A percentile compares a stretch with the other conserved stretches of the same genome.
phyloP scores from a whole-genome alignment of 441 rosid species.

The Arabidopsis hybrid region DNA sequence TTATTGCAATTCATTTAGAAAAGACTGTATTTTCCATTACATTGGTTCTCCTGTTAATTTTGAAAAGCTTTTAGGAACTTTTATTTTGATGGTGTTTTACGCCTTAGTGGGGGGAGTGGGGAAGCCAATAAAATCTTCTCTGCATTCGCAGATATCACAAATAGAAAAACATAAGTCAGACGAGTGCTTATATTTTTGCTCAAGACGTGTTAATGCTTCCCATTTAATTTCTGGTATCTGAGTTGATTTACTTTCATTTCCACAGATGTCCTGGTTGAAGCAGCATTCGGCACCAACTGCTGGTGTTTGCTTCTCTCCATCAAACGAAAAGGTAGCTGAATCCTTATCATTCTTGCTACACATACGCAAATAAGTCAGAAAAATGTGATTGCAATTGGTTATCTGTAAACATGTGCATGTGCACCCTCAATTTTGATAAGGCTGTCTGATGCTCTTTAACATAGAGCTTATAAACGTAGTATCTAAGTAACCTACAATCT shows the following conservation, averaged over 20 bases:
- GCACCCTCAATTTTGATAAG: conserved; percentile 24
- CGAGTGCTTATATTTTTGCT: not conserved
- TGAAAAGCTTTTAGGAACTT: conserved; percentile 1
- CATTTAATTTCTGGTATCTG: conserved; percentile 23
- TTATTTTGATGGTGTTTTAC: conserved; percentile 11
- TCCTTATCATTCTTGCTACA: conserved; percentile 28
- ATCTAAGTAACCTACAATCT: conserved; percentile 26
- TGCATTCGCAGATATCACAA: conserved; percentile 14
- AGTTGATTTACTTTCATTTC: conserved; percentile 42
- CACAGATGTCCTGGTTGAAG: conserved; percentile 91
- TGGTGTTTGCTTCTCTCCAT: conserved; percentile 92
- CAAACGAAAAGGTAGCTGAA: conserved; percentile 83
- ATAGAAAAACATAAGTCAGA: conserved; percentile 2
- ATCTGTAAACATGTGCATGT: conserved; percentile 13
- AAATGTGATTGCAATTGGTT: conserved; percentile 1
- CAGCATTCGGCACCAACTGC: conserved; percentile 96
- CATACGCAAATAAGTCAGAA: conserved; percentile 28
- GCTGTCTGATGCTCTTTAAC: conserved; percentile 1
- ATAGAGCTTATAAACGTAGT: conserved; percentile 11
- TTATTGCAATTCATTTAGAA: conserved; percentile 12
- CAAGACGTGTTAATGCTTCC: conserved; percentile 28
- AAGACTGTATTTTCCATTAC: not conserved
- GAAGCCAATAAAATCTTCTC: not conserved
- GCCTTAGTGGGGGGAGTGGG: conserved; percentile 6
- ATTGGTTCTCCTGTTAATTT: conserved; percentile 11